phyloP scores from a whole-genome alignment of 805 yeast species.

The Lipomyces lipofer region DNA sequence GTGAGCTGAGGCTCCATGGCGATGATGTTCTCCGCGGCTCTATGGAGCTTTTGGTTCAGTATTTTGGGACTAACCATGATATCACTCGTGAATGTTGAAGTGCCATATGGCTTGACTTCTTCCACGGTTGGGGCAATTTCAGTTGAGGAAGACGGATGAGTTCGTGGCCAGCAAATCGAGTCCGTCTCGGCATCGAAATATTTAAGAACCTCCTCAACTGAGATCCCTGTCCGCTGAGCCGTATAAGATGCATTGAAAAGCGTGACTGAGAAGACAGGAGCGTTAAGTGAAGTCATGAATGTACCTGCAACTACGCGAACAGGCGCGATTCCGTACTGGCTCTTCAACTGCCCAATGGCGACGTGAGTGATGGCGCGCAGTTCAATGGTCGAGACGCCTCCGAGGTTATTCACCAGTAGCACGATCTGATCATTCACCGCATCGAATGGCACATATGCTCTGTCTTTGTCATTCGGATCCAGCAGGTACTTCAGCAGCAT shows the following conservation, averaged over 20 bases:
- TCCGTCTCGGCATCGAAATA: slow-evolving; percentile 17
- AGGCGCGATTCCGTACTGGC: slow-evolving; percentile 55
- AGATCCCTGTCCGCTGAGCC: slow-evolving; percentile 5
- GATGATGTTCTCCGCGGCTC: slow-evolving; percentile 55
- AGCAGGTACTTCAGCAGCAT: slow-evolving; percentile 62
- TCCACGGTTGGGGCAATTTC: neutral
- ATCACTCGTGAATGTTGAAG: slow-evolving; percentile 1
- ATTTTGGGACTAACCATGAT: slow-evolving; percentile 12
- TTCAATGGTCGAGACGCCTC: slow-evolving; percentile 83
- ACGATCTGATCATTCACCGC: slow-evolving; percentile 62
- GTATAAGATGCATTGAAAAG: slow-evolving; percentile 60
- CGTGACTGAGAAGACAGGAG: slow-evolving; percentile 88
- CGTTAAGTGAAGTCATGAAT: slow-evolving; percentile 83
- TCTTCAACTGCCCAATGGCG: slow-evolving; percentile 2
- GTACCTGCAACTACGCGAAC: slow-evolving; percentile 71
- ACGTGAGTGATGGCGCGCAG: slow-evolving; percentile 62
- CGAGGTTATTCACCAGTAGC: slow-evolving; percentile 77
- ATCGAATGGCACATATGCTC: slow-evolving; percentile 73
- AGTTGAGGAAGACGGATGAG: neutral
- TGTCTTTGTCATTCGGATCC: slow-evolving; percentile 65
- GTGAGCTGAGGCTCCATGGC: slow-evolving; percentile 79
- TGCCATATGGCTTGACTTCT: neutral
- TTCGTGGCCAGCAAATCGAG: slow-evolving; percentile 17
- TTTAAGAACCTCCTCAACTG: slow-evolving; percentile 4
- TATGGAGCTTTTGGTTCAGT: slow-evolving; percentile 39